Evolutionary conservation across 106 monocot genomes (phyloP).

Genomic region (Dioscorea zingiberensis): DNA sequence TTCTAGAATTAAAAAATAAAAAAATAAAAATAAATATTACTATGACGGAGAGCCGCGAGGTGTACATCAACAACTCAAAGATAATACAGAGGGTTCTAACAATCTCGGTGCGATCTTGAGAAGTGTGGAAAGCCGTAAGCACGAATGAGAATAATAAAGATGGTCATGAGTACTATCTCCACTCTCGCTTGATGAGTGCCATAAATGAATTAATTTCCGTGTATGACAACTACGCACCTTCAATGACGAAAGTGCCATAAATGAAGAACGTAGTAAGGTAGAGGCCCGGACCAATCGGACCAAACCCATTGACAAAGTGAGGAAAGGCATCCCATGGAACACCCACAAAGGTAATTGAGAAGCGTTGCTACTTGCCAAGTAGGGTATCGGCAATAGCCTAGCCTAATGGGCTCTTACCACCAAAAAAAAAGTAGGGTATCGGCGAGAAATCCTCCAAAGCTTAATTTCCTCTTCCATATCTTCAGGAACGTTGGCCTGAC

Average conservation of each 20-base stretch:
- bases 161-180: slow-evolving; percentile 42
- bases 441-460: slow-evolving; percentile 51
- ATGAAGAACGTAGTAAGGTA: slow-evolving; percentile 46
- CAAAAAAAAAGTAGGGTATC: too few species aligned
- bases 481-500: slow-evolving; percentile 46
- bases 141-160: slow-evolving; percentile 24
- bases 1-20: too few species aligned
- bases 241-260: slow-evolving; percentile 7
- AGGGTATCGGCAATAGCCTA: too few species aligned
- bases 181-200: background rate
- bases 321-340: slow-evolving; percentile 43
- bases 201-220: background rate
- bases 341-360: slow-evolving; percentile 64
- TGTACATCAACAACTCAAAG: slow-evolving; percentile 59
- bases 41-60: slow-evolving; percentile 52
- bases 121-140: slow-evolving; percentile 16
- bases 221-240: slow-evolving; percentile 5
- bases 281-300: slow-evolving; percentile 26
- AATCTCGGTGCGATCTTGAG: slow-evolving; percentile 24
- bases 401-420: too few species aligned
- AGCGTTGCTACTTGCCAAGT: slow-evolving; percentile 55
- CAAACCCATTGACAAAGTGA: slow-evolving; percentile 58
- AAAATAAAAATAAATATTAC: too few species aligned
- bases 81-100: slow-evolving; percentile 52
- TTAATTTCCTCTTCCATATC: slow-evolving; percentile 42